Evolutionary conservation across 306 rosid genomes (phyloP), one percentile per base, ranked within the genome.

Genomic region (Datisca glomerata): DNA sequence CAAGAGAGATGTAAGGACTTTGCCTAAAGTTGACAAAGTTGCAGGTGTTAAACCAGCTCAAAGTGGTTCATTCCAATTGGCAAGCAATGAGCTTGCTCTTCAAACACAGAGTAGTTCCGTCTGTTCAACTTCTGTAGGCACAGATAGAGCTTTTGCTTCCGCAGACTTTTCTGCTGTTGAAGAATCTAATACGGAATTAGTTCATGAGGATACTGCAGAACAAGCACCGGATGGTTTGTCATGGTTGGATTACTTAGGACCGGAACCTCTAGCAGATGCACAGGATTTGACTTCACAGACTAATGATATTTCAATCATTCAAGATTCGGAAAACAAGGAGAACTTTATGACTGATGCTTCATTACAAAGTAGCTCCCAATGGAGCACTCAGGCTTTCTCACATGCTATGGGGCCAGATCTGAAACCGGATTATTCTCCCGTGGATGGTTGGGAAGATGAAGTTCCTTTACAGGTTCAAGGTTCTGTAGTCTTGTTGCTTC

Each of bases 181-280:
- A 60, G 71, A 69, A 39, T 47, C 72, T 59, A 63, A 51, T 38
- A 58, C 41, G 45, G 55, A 59, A 41, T 64, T 59, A 40, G 68
- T 55, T 24, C 18, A 15, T 57, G 80, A 71, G 59, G 78, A 60
- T 62, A 72, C 55, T 18, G 54, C 75, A 31, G 74, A 61, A 45
- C 54, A 76, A 55, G 48, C 41, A 5, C 55, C 77, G 28, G 75
- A 74, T 43, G 43, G 54, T 60, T 66, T 51, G 66, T 10, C 80
- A 6, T 84, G 98, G 98, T 51, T 84, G 74, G 81, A 91, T 80
- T 91, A 58, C 65, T 63, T 91, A 39, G 98, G 56, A 49, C 61
- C 60, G 12, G 82, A 41, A 60, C 27, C 63, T 37, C 19, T 55
- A 16, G 16, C 49, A 12, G 67, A 60, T 41, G 72, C 59, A 56